Evolutionary conservation across 345 rosid genomes (phyloP), one percentile per base, ranked within the genome.

Genomic region (Eutrema yunnanense): DNA sequence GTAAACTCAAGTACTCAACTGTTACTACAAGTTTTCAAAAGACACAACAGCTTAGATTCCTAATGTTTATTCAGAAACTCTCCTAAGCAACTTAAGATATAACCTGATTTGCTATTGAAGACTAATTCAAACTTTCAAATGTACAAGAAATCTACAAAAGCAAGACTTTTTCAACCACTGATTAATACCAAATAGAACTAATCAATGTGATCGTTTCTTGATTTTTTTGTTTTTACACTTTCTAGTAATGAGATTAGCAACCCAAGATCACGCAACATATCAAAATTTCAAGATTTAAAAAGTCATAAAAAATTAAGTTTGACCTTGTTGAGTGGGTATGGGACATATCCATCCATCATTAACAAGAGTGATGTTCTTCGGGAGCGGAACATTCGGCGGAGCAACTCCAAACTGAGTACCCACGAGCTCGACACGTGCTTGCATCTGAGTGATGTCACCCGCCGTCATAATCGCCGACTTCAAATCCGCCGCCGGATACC

Each of bases 381-480:
- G 99, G 81, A 88, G 74, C 9, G 99, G 99, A 43, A 82, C 85
- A 49, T 1, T 62, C 40, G 86, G 92, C 27, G 86, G 72, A 34
- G 82, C 82, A 56, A 87, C 94, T 10, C 98, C 94, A 51, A 96
- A 96, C 89, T 90, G 94, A 36, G 99, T 96, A 70, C 99, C 99
- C 22, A 90, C 62, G 27, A 96, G 67, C 74, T 86, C 67, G 40
- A 96, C 83, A 78, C 83, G 88, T 10, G 84, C 88, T 64, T 81
- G 76, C 81, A 94, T 96, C 90, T 92, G 98, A 41, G 79, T 85
- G 26, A 81, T 2, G 71, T 92, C 99, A 4, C 99, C 99, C 0
- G 99, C 99, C 13, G 98, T 96, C 65, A 83, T 89, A 46, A 96
- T 92, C 59, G 98, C 93, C 42, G 97, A 86, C 75, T 90, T 86